phyloP scores from a whole-genome alignment of 176 grass and related monocot species.

The Aegilops longissima region DNA sequence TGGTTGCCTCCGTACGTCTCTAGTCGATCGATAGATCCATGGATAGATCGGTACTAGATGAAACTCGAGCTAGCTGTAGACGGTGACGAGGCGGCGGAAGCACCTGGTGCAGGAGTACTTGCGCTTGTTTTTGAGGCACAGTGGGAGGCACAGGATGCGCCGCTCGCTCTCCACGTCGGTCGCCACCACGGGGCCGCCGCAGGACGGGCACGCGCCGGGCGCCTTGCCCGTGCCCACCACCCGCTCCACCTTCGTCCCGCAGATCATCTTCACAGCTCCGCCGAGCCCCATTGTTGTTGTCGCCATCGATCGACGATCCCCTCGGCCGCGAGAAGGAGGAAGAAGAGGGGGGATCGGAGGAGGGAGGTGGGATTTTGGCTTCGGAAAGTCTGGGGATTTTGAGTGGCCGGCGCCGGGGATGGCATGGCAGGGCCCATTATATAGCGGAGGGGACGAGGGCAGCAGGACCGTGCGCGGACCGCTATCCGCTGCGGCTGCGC shows the following conservation, averaged over 20 bases:
- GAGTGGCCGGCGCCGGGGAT: neutral
- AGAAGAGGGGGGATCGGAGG: neutral
- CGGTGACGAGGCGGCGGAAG: conserved; percentile 67
- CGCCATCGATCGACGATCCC: too few species aligned
- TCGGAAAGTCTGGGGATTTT: neutral
- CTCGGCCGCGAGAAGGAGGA: neutral
- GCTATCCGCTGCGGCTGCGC: neutral
- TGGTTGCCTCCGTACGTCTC: too few species aligned
- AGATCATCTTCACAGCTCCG: conserved; percentile 22
- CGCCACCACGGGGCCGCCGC: conserved; percentile 64
- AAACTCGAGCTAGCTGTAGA: conserved; percentile 23
- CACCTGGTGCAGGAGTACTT: conserved; percentile 74
- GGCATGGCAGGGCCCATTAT: neutral
- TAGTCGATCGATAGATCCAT: too few species aligned
- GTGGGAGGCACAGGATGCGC: conserved; percentile 63
- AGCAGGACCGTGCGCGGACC: neutral
- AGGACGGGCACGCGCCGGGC: conserved; percentile 66
- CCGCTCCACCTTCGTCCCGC: conserved; percentile 53
- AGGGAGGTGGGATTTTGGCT: neutral
- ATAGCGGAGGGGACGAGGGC: neutral
- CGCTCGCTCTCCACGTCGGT: conserved; percentile 66
- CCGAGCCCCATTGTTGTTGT: neutral
- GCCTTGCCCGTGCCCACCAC: conserved; percentile 70
- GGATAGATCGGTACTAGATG: neutral
- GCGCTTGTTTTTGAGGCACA: conserved; percentile 74